These are phyloP conservation scores for Ophiocordyceps polyrhachis-furcata DNA, from an alignment of 2,329 filamentous ascomycete genomes.

Conservation along the genomic window DNA sequence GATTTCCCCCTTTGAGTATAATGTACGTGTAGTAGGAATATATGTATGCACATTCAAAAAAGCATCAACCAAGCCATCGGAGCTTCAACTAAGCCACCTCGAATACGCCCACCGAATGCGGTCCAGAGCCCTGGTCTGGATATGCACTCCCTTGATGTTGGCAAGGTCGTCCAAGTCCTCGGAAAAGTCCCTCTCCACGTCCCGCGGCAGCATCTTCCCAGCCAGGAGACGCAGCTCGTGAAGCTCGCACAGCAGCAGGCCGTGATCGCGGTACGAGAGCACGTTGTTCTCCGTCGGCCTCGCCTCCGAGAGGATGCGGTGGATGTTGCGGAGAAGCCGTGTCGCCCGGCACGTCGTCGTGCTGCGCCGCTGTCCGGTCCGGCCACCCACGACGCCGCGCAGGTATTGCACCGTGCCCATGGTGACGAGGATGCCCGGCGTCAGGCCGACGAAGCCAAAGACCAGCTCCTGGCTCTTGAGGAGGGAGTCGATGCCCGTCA, in stretches of 20 bases:
- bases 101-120: constrained; percentile 83
- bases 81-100: constrained; percentile 45
- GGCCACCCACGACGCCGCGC: constrained; percentile 46
- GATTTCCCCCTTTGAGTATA: too few relatives aligned
- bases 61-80: too few relatives aligned
- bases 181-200: constrained; percentile 66
- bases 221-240: constrained; percentile 56
- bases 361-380: constrained; percentile 46
- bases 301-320: constrained; percentile 56
- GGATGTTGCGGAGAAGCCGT: constrained; percentile 70
- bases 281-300: constrained; percentile 53
- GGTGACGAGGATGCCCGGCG: constrained; percentile 77
- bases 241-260: constrained; percentile 74
- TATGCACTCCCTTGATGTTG: constrained; percentile 61
- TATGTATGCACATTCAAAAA: too few relatives aligned
- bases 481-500: constrained; percentile 85
- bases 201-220: constrained; percentile 44
- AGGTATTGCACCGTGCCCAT: constrained; percentile 59
- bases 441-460: constrained; percentile 92
- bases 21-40: too few relatives aligned
- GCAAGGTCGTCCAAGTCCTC: constrained; percentile 77
- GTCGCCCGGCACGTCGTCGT: constrained; percentile 52
- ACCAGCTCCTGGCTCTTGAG: constrained; percentile 93
- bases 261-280: constrained; percentile 82
- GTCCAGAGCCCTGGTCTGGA: constrained; percentile 62